phyloP scores from a whole-genome alignment of 441 rosid species.

The Arabidopsis hybrid region DNA sequence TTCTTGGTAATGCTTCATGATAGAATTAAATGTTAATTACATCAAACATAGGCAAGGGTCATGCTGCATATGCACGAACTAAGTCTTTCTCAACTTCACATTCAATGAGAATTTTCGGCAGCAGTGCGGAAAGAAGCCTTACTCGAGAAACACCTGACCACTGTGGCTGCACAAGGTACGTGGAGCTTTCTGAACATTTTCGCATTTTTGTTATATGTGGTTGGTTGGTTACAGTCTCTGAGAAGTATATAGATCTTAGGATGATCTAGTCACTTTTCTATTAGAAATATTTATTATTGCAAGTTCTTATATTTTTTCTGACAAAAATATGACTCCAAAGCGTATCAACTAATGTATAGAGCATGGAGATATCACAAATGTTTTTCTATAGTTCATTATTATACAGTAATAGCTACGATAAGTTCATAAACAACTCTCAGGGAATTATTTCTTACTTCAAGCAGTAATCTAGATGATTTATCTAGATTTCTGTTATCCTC shows the following conservation, averaged over 20 bases:
- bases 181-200: conserved; percentile 9
- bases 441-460: conserved; percentile 5
- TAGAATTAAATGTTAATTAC: background rate
- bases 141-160: background rate
- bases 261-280: conserved; percentile 5
- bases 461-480: background rate
- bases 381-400: conserved; percentile 9
- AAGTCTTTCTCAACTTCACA: conserved; percentile 1
- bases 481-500: background rate
- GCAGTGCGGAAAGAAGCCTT: background rate
- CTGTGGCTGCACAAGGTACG: conserved; percentile 24
- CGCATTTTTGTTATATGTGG: conserved; percentile 4
- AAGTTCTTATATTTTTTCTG: conserved; percentile 14
- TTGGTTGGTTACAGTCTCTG: conserved; percentile 12
- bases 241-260: background rate
- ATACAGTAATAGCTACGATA: conserved; percentile 14
- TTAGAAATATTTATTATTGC: background rate
- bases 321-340: background rate
- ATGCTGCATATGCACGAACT: too few relatives aligned
- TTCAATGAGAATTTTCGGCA: background rate
- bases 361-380: conserved; percentile 8
- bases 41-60: background rate
- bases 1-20: conserved; percentile 13
- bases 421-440: background rate
- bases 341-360: background rate